Conservation (phyloP, 495 filamentous ascomycete species). For the Penicillium canescens region DNA sequence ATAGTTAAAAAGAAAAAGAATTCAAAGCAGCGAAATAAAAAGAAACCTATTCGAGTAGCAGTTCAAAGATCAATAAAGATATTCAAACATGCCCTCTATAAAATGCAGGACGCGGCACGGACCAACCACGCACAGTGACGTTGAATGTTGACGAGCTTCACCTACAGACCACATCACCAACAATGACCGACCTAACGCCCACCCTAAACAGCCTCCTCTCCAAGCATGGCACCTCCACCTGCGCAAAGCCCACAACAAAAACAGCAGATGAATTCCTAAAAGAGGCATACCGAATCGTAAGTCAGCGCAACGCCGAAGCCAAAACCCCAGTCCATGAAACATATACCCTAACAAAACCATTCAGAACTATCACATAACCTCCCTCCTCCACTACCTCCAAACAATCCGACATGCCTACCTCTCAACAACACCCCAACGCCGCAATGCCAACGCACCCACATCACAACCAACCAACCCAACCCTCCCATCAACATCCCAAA, state of each 20-base stretch:
- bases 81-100: too few species aligned
- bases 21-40: too few species aligned
- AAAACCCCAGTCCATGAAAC: conserved; percentile 3
- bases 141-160: conserved; percentile 10
- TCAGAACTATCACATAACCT: conserved; percentile 82
- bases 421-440: conserved; percentile 60
- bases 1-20: too few species aligned
- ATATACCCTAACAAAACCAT: conserved; percentile 10
- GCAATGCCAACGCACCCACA: conserved; percentile 27
- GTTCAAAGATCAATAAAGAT: too few species aligned
- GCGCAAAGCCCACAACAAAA: conserved; percentile 36
- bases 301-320: conserved; percentile 19
- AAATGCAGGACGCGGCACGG: conserved; percentile 3
- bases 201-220: conserved; percentile 62
- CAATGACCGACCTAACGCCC: conserved; percentile 72
- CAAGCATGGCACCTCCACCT: conserved; percentile 29
- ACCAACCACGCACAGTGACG: conserved; percentile 14
- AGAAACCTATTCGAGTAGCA: too few species aligned
- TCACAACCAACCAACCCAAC: conserved; percentile 16
- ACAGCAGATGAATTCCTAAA: conserved; percentile 86
- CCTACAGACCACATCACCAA: conserved; percentile 11
- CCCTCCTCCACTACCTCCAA: conserved; percentile 73
- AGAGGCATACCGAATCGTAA: conserved; percentile 91
- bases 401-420: conserved; percentile 89
- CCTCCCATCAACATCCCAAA: conserved; percentile 22